phyloP scores from a whole-genome alignment of 1,284 basidiomycete genomes.

The Albatrellus sp. region DNA sequence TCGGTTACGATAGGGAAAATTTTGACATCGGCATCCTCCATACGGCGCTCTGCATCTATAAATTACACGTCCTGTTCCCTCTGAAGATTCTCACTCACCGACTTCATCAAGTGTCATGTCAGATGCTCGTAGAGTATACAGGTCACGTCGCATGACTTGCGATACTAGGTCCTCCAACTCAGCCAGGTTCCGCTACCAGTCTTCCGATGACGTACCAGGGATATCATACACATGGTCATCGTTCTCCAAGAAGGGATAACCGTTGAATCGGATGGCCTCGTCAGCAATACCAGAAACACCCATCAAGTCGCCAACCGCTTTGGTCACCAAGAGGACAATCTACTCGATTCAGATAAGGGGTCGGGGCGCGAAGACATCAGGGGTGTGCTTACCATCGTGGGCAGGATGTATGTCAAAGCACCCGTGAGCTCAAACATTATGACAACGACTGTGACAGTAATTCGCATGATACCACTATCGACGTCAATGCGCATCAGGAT shows the following conservation, averaged over 20 bases:
- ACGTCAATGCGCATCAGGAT: conserved; percentile 1
- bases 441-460: conserved; percentile 96
- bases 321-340: conserved; percentile 94
- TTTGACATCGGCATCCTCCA: conserved; percentile 67
- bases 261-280: conserved; percentile 95
- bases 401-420: conserved; percentile 93
- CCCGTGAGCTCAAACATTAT: conserved; percentile 99
- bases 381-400: conserved; percentile 73
- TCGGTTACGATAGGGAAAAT: conserved; percentile 83
- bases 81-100: conserved; percentile 33
- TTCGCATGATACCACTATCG: conserved; percentile 83
- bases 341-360: conserved; percentile 19
- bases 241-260: conserved; percentile 92
- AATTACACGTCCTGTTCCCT: conserved; percentile 2
- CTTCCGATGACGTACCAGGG: conserved; percentile 42
- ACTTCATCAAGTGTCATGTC: conserved; percentile 73
- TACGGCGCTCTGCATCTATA: conserved; percentile 41
- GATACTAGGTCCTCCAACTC: conserved; percentile 44
- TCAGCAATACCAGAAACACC: conserved; percentile 93
- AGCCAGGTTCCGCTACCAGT: conserved; percentile 2
- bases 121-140: conserved; percentile 61
- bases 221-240: conserved; percentile 88
- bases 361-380: background rate
- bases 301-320: conserved; percentile 93
- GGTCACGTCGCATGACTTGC: conserved; percentile 76